phyloP scores from a whole-genome alignment of 805 yeast species.

The Ogataea dorogensis region DNA sequence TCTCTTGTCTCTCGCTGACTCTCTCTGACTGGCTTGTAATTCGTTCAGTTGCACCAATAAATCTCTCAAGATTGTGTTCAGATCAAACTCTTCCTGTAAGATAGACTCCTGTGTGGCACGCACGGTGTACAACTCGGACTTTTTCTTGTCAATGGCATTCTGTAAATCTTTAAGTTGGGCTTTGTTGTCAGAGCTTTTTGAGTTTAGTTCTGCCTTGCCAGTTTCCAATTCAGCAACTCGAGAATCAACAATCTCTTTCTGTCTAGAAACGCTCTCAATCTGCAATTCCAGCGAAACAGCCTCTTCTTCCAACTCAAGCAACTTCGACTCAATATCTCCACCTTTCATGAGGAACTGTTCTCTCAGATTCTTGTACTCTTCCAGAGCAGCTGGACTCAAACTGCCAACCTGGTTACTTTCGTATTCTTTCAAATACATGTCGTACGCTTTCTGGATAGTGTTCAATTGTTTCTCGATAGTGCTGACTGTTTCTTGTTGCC shows the following conservation, averaged over 20 bases:
- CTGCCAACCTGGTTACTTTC: slow-evolving; percentile 13
- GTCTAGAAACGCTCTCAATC: slow-evolving; percentile 36
- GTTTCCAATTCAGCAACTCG: slow-evolving; percentile 36
- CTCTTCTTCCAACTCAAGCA: slow-evolving; percentile 45
- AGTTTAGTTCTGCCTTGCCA: slow-evolving; percentile 32
- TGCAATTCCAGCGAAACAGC: slow-evolving; percentile 31
- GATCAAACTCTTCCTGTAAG: slow-evolving; percentile 50
- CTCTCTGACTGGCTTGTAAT: slow-evolving; percentile 72
- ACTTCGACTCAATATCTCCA: slow-evolving; percentile 57
- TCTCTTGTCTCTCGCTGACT: slow-evolving; percentile 64
- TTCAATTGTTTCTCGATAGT: slow-evolving; percentile 47
- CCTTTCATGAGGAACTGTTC: slow-evolving; percentile 51
- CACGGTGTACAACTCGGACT: slow-evolving; percentile 27
- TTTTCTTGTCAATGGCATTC: slow-evolving; percentile 33
- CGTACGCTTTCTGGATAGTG: slow-evolving; percentile 28
- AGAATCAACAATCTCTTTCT: slow-evolving; percentile 35
- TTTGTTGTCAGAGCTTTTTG: slow-evolving; percentile 30
- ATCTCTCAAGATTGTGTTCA: slow-evolving; percentile 64
- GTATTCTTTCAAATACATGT: slow-evolving; percentile 19
- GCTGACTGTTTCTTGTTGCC: slow-evolving; percentile 46
- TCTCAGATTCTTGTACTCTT: slow-evolving; percentile 58
- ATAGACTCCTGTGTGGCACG: slow-evolving; percentile 37
- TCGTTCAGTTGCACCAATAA: slow-evolving; percentile 64
- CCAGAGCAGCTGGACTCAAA: slow-evolving; percentile 49
- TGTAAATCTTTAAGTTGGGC: slow-evolving; percentile 29